phyloP scores from a whole-genome alignment of 305 asterid genomes.

The Nicotiana rustica region DNA sequence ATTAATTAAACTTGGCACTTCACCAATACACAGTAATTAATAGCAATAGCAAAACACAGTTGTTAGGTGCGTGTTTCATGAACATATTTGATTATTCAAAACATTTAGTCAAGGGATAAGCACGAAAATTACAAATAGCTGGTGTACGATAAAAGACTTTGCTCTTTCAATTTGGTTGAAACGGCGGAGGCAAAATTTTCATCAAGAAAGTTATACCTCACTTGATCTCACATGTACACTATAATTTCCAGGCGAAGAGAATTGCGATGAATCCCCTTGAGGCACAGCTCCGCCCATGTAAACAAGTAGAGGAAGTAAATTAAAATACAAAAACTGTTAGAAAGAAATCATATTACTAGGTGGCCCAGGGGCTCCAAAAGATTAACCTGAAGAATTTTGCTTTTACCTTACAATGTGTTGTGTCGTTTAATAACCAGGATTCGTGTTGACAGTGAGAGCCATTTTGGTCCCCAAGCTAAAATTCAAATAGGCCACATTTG shows the following conservation, averaged over 20 bases:
- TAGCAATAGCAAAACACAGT: too few species aligned
- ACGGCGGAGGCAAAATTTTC: too few species aligned
- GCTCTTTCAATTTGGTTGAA: too few species aligned
- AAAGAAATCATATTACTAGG: neutral
- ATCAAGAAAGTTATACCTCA: too few species aligned
- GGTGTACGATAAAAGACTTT: too few species aligned
- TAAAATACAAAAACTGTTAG: neutral
- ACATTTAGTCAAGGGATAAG: neutral
- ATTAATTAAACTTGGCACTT: neutral
- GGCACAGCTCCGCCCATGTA: too few species aligned
- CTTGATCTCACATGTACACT: too few species aligned
- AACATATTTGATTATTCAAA: neutral
- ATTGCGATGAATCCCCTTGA: too few species aligned
- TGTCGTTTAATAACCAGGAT: neutral
- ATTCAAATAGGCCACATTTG: neutral
- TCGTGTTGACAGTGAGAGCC: neutral
- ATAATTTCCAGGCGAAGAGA: too few species aligned
- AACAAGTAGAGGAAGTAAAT: neutral
- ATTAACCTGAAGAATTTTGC: neutral
- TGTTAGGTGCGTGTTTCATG: constrained; percentile 5
- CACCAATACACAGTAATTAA: neutral
- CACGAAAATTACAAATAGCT: neutral
- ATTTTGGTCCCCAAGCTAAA: neutral
- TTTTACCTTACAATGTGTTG: neutral
- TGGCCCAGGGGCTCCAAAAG: too few species aligned